Evolutionary conservation across 2,329 filamentous ascomycete species (phyloP).

Genomic region (Laburnicola sp.): DNA sequence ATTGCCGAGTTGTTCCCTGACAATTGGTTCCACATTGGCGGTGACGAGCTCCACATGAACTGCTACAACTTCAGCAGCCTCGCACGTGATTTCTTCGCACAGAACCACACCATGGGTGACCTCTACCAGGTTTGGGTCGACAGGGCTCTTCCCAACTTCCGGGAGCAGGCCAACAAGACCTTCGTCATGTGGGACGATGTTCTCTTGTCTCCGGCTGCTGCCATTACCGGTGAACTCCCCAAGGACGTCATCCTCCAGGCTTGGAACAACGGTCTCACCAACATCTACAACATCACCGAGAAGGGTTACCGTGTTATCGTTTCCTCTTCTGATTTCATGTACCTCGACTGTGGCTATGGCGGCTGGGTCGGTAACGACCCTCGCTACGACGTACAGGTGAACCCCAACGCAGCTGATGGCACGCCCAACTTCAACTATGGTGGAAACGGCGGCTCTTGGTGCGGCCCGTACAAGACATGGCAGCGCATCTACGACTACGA

Average conservation of each 20-base stretch:
- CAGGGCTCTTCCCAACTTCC: slow-evolving; percentile 56
- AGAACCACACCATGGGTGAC: slow-evolving; percentile 56
- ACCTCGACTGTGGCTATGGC: slow-evolving; percentile 60
- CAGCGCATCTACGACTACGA: slow-evolving; percentile 64
- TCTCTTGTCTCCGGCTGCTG: slow-evolving; percentile 46
- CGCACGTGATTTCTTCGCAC: slow-evolving; percentile 55
- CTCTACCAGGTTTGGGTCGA: slow-evolving; percentile 60
- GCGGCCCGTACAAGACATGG: slow-evolving; percentile 63
- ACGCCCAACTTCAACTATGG: slow-evolving; percentile 58
- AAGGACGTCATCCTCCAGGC: slow-evolving; percentile 58
- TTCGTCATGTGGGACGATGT: slow-evolving; percentile 64
- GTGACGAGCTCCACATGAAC: slow-evolving; percentile 58
- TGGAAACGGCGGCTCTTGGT: slow-evolving; percentile 60
- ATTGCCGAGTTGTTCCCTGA: slow-evolving; percentile 56
- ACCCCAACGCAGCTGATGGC: slow-evolving; percentile 50
- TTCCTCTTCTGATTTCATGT: slow-evolving; percentile 60
- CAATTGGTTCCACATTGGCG: slow-evolving; percentile 60
- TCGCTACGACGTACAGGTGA: slow-evolving; percentile 58
- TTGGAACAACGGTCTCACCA: slow-evolving; percentile 58
- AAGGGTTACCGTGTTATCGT: slow-evolving; percentile 59
- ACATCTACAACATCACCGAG: slow-evolving; percentile 57
- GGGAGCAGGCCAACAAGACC: slow-evolving; percentile 50
- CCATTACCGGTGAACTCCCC: slow-evolving; percentile 53
- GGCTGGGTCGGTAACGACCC: slow-evolving; percentile 60
- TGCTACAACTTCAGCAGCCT: slow-evolving; percentile 62